Conservation (phyloP, 176 grass and related monocot species). For the Triticum monococcum region DNA sequence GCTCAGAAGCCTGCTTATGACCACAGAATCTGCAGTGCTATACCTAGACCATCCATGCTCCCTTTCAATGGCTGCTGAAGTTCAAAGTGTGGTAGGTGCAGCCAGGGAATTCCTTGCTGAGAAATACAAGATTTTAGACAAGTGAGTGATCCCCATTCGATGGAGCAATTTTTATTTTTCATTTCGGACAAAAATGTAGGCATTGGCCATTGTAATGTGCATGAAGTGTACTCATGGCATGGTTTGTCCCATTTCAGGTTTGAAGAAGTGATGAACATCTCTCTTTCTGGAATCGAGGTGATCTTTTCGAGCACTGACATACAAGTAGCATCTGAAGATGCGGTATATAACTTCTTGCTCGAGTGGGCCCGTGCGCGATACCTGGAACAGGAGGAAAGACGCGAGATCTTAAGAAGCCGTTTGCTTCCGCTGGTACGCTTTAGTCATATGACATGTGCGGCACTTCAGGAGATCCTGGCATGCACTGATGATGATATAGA, state of each 20-base stretch:
- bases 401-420: constrained; percentile 58
- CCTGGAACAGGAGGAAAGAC: constrained; percentile 64
- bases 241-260: neutral
- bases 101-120: constrained; percentile 58
- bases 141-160: constrained; percentile 33
- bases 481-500: constrained; percentile 25
- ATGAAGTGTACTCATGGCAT: neutral
- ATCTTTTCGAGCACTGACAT: constrained; percentile 77
- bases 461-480: constrained; percentile 65
- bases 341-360: constrained; percentile 71
- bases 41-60: constrained; percentile 79
- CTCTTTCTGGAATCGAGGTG: neutral
- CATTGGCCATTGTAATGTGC: neutral
- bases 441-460: constrained; percentile 68
- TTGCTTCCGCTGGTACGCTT: constrained; percentile 63
- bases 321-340: constrained; percentile 81
- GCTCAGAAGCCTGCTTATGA: constrained; percentile 78
- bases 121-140: constrained; percentile 53
- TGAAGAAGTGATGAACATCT: neutral
- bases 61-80: constrained; percentile 46
- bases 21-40: constrained; percentile 76
- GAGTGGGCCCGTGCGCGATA: constrained; percentile 60
- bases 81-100: constrained; percentile 45
- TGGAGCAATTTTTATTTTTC: neutral
- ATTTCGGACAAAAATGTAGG: neutral